Conservation (phyloP, 2,329 filamentous ascomycete species). For the Nemania serpens region DNA sequence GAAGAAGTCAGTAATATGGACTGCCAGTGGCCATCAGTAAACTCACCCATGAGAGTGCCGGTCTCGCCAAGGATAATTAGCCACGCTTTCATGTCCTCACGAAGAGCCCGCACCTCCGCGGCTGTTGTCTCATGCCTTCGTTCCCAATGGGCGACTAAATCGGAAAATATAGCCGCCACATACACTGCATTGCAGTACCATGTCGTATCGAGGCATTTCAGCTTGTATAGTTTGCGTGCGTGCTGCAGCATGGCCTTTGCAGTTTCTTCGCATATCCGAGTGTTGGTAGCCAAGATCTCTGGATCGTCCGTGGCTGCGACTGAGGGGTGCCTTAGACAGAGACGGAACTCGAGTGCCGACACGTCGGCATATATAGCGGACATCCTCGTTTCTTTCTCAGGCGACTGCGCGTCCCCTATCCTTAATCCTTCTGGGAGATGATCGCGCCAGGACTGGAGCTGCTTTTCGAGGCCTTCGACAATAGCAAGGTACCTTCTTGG, state of each 20-base stretch:
- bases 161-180: conserved; percentile 73
- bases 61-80: conserved; percentile 70
- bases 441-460: conserved; percentile 66
- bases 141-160: conserved; percentile 71
- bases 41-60: conserved; percentile 68
- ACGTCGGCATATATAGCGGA: conserved; percentile 60
- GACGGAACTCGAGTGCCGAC: conserved; percentile 60
- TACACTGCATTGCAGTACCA: conserved; percentile 78
- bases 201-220: conserved; percentile 75
- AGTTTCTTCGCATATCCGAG: conserved; percentile 68
- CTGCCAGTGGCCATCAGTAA: neutral
- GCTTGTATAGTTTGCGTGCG: conserved; percentile 62
- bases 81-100: conserved; percentile 72
- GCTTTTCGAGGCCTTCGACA: conserved; percentile 68
- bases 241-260: conserved; percentile 66
- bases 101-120: conserved; percentile 63
- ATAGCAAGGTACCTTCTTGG: conserved; percentile 66
- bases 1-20: conserved; percentile 22
- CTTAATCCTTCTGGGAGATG: conserved; percentile 66
- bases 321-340: conserved; percentile 66
- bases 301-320: conserved; percentile 60
- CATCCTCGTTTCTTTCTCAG: conserved; percentile 50
- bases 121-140: conserved; percentile 63
- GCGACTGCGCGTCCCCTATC: conserved; percentile 48
- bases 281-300: conserved; percentile 63